Evolutionary conservation across 2,329 filamentous ascomycete species (phyloP).

Genomic region (Lojkania enalia): DNA sequence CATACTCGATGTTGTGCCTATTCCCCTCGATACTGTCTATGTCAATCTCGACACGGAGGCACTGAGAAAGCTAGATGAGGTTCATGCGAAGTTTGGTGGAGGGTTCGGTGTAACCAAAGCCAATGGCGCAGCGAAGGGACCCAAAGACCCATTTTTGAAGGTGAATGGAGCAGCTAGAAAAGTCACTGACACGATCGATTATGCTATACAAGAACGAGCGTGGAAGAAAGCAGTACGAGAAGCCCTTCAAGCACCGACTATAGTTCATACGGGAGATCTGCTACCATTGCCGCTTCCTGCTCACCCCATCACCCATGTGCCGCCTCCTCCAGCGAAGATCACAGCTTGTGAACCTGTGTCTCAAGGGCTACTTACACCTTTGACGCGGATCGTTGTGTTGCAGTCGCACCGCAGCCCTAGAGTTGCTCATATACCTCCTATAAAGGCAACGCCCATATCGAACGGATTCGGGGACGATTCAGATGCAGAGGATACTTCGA

Average conservation of each 20-base stretch:
- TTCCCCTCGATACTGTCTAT: slow-evolving; percentile 82
- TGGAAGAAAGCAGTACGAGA: slow-evolving; percentile 62
- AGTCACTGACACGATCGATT: slow-evolving; percentile 19
- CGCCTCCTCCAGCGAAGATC: slow-evolving; percentile 82
- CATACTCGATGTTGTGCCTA: slow-evolving; percentile 76
- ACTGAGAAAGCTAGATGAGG: slow-evolving; percentile 76
- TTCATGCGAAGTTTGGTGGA: slow-evolving; percentile 79
- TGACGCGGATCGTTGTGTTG: slow-evolving; percentile 82
- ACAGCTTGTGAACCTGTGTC: slow-evolving; percentile 92
- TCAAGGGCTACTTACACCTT: slow-evolving; percentile 76
- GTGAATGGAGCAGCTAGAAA: slow-evolving; percentile 43
- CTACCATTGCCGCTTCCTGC: slow-evolving; percentile 75
- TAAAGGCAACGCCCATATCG: slow-evolving; percentile 56
- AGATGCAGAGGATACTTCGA: slow-evolving; percentile 85
- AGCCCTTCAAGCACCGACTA: slow-evolving; percentile 70
- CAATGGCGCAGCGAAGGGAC: slow-evolving; percentile 38
- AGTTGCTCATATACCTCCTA: slow-evolving; percentile 48
- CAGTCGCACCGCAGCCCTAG: slow-evolving; percentile 60
- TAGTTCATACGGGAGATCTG: slow-evolving; percentile 84
- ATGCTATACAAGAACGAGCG: slow-evolving; percentile 34
- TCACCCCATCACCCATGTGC: slow-evolving; percentile 84
- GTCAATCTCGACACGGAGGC: slow-evolving; percentile 83
- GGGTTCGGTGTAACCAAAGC: slow-evolving; percentile 51
- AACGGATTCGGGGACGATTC: slow-evolving; percentile 63
- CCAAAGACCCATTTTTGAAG: slow-evolving; percentile 35